Evolutionary conservation across 169 alveolate genomes (phyloP).

Genomic region (Cryptosporidium baileyi): DNA sequence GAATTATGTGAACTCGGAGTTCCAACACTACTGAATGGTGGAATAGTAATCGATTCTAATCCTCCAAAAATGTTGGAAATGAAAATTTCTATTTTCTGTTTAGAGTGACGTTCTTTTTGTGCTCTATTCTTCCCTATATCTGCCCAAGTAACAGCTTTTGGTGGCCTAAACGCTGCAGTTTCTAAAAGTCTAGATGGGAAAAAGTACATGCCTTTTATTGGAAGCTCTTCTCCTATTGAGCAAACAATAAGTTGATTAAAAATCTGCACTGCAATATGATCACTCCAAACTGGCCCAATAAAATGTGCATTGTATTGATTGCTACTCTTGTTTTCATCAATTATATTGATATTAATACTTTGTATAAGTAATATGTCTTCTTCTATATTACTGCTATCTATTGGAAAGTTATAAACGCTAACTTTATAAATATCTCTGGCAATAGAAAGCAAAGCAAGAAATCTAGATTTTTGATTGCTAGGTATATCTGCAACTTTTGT

Average conservation of each 20-base stretch:
- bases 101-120: not conserved
- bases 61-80: slow-evolving; percentile 66
- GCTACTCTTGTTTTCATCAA: slow-evolving; percentile 3
- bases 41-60: slow-evolving; percentile 22
- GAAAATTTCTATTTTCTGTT: slow-evolving; percentile 14
- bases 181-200: slow-evolving; percentile 54
- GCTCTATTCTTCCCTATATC: not conserved
- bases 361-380: not conserved
- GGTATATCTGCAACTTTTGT: not conserved
- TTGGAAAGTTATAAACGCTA: not conserved
- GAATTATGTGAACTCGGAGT: not conserved
- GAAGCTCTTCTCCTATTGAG: not conserved
- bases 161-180: slow-evolving; percentile 53
- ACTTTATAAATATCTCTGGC: not conserved
- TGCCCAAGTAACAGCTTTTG: slow-evolving; percentile 13
- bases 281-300: slow-evolving; percentile 65
- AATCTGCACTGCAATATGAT: slow-evolving; percentile 30
- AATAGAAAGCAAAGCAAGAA: not conserved
- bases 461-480: no score
- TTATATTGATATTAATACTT: not conserved
- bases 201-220: slow-evolving; percentile 16
- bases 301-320: slow-evolving; percentile 25
- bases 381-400: not conserved
- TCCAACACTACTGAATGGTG: not conserved
- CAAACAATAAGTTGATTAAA: slow-evolving; percentile 29